Conservation (phyloP, 768 basidiomycete genomes). For the Galerina sulciceps region DNA sequence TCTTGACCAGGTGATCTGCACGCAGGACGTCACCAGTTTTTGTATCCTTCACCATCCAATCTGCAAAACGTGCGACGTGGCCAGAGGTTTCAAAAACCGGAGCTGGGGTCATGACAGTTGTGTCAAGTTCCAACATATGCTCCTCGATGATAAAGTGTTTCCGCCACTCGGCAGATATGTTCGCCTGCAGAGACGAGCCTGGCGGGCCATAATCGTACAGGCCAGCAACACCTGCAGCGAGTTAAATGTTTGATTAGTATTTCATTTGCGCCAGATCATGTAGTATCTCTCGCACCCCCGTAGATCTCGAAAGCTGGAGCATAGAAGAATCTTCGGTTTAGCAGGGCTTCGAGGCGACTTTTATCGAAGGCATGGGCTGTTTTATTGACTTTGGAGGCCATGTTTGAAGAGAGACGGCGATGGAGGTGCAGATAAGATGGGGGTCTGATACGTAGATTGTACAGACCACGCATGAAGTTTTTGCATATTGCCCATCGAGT, state of each 20-base stretch:
- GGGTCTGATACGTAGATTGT: conserved; percentile 26
- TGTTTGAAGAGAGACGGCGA: conserved; percentile 33
- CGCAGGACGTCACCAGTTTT: conserved; percentile 97
- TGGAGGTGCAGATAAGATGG: conserved; percentile 32
- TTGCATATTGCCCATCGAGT: conserved; percentile 23
- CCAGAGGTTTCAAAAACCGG: conserved; percentile 96
- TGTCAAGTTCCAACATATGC: conserved; percentile 97
- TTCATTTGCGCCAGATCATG: not conserved
- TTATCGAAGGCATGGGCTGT: conserved; percentile 89
- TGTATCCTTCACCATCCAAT: conserved; percentile 98
- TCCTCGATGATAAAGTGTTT: conserved; percentile 99
- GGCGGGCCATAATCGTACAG: conserved; percentile 98
- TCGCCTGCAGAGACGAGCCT: conserved; percentile 93
- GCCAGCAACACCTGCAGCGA: conserved; percentile 82
- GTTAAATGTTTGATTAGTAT: conserved; percentile 1
- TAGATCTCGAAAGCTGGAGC: conserved; percentile 99
- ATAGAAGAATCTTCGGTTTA: conserved; percentile 94
- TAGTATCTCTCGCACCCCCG: conserved; percentile 66
- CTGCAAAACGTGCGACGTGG: conserved; percentile 96
- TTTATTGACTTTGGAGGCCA: conserved; percentile 66
- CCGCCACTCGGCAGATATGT: conserved; percentile 96
- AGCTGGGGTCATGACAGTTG: conserved; percentile 95
- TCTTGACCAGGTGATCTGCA: conserved; percentile 95
- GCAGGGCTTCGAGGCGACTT: conserved; percentile 77
- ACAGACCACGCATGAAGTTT: conserved; percentile 32